A percentile compares a stretch with the other conserved stretches of the same genome.
phyloP scores from a whole-genome alignment of 345 rosid genomes.

The Pugionium dolabratum region DNA sequence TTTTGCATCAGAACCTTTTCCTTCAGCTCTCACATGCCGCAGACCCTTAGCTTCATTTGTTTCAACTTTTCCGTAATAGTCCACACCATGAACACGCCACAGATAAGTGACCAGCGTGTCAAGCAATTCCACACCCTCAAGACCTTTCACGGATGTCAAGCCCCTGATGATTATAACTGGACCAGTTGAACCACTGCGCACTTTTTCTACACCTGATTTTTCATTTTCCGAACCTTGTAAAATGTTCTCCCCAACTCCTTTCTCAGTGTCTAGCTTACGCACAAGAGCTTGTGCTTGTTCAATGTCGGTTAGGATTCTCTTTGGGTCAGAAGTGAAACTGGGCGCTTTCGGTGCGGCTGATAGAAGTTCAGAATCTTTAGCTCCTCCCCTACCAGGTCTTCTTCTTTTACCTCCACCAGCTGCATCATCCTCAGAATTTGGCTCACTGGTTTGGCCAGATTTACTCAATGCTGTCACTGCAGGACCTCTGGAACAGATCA shows the following conservation, averaged over 20 bases:
- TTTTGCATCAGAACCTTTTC: constrained; percentile 60
- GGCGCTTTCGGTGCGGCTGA: constrained; percentile 90
- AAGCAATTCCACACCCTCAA: constrained; percentile 92
- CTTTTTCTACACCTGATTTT: constrained; percentile 67
- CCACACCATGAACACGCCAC: constrained; percentile 96
- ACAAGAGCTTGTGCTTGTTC: constrained; percentile 85
- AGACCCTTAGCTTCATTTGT: constrained; percentile 86
- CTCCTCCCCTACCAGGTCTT: constrained; percentile 53
- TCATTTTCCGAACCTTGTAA: constrained; percentile 71
- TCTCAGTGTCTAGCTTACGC: constrained; percentile 87
- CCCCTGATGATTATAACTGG: constrained; percentile 91
- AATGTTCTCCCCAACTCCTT: constrained; percentile 73
- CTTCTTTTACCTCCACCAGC: constrained; percentile 72
- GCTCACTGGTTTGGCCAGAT: constrained; percentile 50
- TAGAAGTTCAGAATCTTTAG: constrained; percentile 65
- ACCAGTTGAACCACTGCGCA: constrained; percentile 74
- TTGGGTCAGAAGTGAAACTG: constrained; percentile 69
- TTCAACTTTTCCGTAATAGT: constrained; percentile 88
- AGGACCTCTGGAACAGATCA: constrained; percentile 68
- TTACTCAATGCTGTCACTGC: constrained; percentile 59
- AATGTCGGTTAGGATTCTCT: constrained; percentile 73
- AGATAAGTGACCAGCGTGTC: constrained; percentile 91
- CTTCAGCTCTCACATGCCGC: constrained; percentile 85
- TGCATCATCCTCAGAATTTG: constrained; percentile 78
- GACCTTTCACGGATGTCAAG: constrained; percentile 91